Evolutionary conservation across 1,284 basidiomycete genomes (phyloP).

Genomic region (Pyrrhoderma lamaoense): DNA sequence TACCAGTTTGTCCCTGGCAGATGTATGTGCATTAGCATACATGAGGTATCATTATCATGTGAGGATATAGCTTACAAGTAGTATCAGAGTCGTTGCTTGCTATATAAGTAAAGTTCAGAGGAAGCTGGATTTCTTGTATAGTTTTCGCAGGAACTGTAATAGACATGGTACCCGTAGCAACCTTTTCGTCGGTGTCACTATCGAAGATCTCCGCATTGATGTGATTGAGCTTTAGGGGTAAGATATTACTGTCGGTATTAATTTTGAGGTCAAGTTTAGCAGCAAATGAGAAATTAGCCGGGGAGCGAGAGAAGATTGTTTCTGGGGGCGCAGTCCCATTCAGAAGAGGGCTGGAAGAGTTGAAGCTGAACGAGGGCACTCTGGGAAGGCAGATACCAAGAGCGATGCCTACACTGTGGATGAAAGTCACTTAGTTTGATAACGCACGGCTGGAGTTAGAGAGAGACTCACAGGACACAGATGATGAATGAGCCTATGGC

Average conservation of each 20-base stretch:
- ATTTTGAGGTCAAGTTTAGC: constrained; percentile 66
- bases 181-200: constrained; percentile 48
- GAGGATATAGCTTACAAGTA: constrained; percentile 70
- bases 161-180: constrained; percentile 60
- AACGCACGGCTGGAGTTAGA: constrained; percentile 14
- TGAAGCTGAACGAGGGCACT: constrained; percentile 64
- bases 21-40: no score
- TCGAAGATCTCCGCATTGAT: constrained; percentile 64
- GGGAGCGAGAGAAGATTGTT: constrained; percentile 27
- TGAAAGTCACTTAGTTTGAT: background rate
- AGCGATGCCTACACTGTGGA: constrained; percentile 54
- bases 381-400: constrained; percentile 76
- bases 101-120: constrained; percentile 76
- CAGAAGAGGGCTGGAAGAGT: constrained; percentile 47
- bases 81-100: constrained; percentile 73
- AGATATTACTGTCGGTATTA: constrained; percentile 62
- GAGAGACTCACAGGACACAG: constrained; percentile 50
- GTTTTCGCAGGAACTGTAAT: constrained; percentile 55
- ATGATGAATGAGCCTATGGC: constrained; percentile 62
- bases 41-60: no score
- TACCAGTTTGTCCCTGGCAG: constrained; percentile 68
- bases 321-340: constrained; percentile 48
- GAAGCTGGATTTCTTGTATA: constrained; percentile 56
- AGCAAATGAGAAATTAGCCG: constrained; percentile 83
- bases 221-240: constrained; percentile 66